Conservation (phyloP, 2,329 filamentous ascomycete species). For the Penicillium sp. region DNA sequence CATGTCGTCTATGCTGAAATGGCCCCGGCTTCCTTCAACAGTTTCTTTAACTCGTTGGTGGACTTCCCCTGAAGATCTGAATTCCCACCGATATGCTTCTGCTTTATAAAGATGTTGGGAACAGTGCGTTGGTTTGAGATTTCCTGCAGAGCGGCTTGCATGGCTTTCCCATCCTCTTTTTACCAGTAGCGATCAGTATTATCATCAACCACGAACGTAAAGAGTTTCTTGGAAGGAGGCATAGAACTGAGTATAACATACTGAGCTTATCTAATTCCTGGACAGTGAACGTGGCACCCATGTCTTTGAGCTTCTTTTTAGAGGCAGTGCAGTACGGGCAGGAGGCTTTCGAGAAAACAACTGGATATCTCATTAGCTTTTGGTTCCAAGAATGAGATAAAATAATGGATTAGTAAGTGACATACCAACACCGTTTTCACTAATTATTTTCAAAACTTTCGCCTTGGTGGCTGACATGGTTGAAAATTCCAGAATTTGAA, state of each 20-base stretch:
- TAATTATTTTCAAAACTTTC: background rate
- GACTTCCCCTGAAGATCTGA: constrained; percentile 6
- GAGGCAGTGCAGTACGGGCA: constrained; percentile 7
- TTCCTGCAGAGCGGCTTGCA: constrained; percentile 6
- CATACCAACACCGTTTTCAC: background rate
- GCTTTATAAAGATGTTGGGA: constrained; percentile 8
- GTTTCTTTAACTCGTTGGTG: background rate
- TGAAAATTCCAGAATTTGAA: background rate
- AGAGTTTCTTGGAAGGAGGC: background rate
- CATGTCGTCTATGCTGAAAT: background rate
- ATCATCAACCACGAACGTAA: background rate
- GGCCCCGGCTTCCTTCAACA: background rate
- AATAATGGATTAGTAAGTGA: background rate
- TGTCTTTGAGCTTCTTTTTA: background rate
- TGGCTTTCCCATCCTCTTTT: constrained; percentile 4
- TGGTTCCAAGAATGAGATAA: background rate
- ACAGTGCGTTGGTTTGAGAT: constrained; percentile 7
- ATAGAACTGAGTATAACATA: background rate
- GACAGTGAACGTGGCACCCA: constrained; percentile 1
- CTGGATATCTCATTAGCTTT: background rate
- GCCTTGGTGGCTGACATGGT: background rate
- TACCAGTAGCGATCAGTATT: background rate
- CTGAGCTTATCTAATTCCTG: constrained; percentile 3
- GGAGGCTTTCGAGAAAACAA: constrained; percentile 8
- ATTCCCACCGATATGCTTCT: constrained; percentile 8